Conservation (phyloP, 805 yeast species). For the Ogataea wickerhamii region DNA sequence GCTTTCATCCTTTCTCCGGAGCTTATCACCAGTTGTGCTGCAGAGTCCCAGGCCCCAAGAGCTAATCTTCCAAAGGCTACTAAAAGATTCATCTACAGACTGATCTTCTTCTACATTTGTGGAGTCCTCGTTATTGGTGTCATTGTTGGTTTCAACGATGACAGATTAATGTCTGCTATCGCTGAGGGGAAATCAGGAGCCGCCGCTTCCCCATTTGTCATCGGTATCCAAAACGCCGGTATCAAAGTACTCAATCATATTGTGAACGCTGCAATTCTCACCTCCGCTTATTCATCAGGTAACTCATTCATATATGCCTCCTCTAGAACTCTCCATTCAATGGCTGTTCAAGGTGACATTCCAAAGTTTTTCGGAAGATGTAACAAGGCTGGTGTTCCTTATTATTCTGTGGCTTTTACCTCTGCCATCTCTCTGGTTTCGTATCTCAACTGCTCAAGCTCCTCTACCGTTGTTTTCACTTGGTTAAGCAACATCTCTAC, state of each 20-base stretch:
- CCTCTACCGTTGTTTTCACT: constrained; percentile 57
- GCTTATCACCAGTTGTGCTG: constrained; percentile 30
- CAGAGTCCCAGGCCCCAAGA: constrained; percentile 33
- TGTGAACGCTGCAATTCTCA: constrained; percentile 67
- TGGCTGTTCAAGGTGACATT: constrained; percentile 72
- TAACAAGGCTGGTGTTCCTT: constrained; percentile 68
- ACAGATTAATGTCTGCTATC: constrained; percentile 40
- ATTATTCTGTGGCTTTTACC: constrained; percentile 49
- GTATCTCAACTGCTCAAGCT: constrained; percentile 59
- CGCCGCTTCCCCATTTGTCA: constrained; percentile 82
- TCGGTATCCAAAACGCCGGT: constrained; percentile 69
- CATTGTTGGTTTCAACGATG: constrained; percentile 43
- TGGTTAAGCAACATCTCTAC: constrained; percentile 68
- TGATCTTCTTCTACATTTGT: constrained; percentile 30
- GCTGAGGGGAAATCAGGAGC: constrained; percentile 55
- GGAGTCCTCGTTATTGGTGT: constrained; percentile 45
- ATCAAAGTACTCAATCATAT: constrained; percentile 71
- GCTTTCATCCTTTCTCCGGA: constrained; percentile 48
- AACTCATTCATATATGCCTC: constrained; percentile 73
- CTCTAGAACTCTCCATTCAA: constrained; percentile 69
- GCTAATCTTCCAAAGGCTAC: constrained; percentile 33
- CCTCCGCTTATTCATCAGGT: constrained; percentile 57
- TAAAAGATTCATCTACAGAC: constrained; percentile 30
- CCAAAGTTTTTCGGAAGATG: constrained; percentile 62
- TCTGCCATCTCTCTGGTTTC: constrained; percentile 51